Evolutionary conservation across 1,139 yeast species (phyloP), one percentile per base, ranked within the genome.

Genomic region (Taphrina communis): DNA sequence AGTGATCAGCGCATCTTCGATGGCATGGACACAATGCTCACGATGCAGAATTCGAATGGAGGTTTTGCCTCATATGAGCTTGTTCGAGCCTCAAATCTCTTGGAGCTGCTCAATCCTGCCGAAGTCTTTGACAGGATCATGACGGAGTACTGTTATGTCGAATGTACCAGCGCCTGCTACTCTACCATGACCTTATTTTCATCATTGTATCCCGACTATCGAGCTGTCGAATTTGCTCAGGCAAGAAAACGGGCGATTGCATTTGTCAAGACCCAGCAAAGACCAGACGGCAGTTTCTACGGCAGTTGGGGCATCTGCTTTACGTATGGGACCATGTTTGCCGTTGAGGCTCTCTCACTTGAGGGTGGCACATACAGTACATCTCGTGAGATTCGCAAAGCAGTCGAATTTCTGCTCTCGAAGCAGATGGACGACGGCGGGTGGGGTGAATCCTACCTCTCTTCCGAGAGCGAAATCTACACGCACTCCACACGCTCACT

Each of bases 301-400:
- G 99, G 99, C 0, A 88, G 93, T 56, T 95, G 99, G 99, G 99
- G 99, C 56, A 88, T 95, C 11, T 95, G 99, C 76, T 92, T 84
- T 76, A 90, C 97, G 0, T 95, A 95, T 78, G 98, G 99, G 0
- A 89, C 94, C 0, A 95, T 95, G 99, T 95, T 95, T 84, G 99
- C 99, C 0, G 79, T 94, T 42, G 99, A 95, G 75, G 98, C 99
- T 0, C 82, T 94, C 66, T 81, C 85, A 52, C 85, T 95, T 1
- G 88, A 88, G 36, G 90, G 88, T 0, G 83, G 83, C 71, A 80
- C 77, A 1, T 94, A 91, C 76, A 76, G 75, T 1, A 90, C 88
- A 74, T 86, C 88, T 48, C 84, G 81, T 6, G 78, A 81, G 1
- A 96, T 90, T 7, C 81, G 82, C 60, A 84, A 80, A 73, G 99